Evolutionary conservation across 495 filamentous ascomycete genomes (phyloP).

Genomic region (Penicillium lividum): DNA sequence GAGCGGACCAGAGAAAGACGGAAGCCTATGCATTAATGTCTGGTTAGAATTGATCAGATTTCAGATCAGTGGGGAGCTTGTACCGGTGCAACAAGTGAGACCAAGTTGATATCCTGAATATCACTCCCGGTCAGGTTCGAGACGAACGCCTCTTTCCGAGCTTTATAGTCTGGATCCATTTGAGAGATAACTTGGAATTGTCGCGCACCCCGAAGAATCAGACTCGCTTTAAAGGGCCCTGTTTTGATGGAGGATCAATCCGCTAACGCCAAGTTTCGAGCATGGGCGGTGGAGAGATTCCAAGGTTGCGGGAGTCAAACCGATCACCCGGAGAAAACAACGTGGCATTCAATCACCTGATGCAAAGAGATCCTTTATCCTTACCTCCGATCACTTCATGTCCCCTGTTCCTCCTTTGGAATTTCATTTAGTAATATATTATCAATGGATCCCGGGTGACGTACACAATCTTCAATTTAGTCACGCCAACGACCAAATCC

Average conservation of each 20-base stretch:
- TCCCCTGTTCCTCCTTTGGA: too few relatives aligned
- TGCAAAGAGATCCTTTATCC: neutral
- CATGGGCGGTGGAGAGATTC: neutral
- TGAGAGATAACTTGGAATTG: slow-evolving; percentile 4
- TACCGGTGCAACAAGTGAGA: slow-evolving; percentile 84
- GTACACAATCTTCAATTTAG: neutral
- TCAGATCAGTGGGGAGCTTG: slow-evolving; percentile 25
- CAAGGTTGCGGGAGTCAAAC: neutral
- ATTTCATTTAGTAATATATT: too few relatives aligned
- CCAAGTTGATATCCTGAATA: slow-evolving; percentile 81
- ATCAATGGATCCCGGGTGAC: neutral
- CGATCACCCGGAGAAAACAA: neutral
- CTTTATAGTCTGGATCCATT: slow-evolving; percentile 75
- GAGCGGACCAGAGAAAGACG: slow-evolving; percentile 81
- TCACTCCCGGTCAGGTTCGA: slow-evolving; percentile 85
- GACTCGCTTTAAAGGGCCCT: neutral
- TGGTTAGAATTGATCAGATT: slow-evolving; percentile 3
- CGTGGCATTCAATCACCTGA: slow-evolving; percentile 9
- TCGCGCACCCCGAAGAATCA: neutral
- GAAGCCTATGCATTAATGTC: slow-evolving; percentile 57
- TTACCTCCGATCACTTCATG: neutral
- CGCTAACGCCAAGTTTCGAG: neutral
- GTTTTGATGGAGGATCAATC: neutral
- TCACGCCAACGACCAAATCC: neutral
- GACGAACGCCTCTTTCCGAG: slow-evolving; percentile 91